phyloP scores from a whole-genome alignment of 2,329 filamentous ascomycete genomes.

The Zalaria sp. region DNA sequence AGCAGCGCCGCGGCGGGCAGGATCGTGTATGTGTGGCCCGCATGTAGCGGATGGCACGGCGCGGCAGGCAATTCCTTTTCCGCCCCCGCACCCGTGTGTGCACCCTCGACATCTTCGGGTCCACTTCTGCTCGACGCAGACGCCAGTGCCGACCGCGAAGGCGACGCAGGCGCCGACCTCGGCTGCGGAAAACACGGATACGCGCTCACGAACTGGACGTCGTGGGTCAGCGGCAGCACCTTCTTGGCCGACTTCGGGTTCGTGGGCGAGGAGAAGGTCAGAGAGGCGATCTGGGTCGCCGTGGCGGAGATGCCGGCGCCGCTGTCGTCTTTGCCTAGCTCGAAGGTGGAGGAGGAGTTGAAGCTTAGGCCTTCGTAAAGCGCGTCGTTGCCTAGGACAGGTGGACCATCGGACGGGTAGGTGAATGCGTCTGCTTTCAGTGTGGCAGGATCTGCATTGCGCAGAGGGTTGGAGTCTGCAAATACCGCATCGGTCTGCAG shows the following conservation, averaged over 20 bases:
- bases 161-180: slow-evolving; percentile 19
- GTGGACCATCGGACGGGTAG: slow-evolving; percentile 20
- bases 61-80: slow-evolving; percentile 14
- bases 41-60: slow-evolving; percentile 25
- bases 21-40: slow-evolving; percentile 21
- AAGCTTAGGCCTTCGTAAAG: slow-evolving; percentile 11
- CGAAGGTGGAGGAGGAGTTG: slow-evolving; percentile 1
- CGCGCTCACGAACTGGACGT: slow-evolving; percentile 40
- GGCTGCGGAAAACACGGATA: slow-evolving; percentile 32
- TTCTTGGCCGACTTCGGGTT: slow-evolving; percentile 7
- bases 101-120: too few species aligned
- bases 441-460: slow-evolving; percentile 8
- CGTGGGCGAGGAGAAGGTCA: slow-evolving; percentile 3
- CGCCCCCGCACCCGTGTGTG: neutral
- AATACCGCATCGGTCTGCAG: slow-evolving; percentile 13
- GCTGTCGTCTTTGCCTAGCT: neutral
- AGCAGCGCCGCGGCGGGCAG: slow-evolving; percentile 18
- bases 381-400: slow-evolving; percentile 14
- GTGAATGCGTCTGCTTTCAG: slow-evolving; percentile 20
- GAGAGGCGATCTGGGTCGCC: neutral
- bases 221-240: slow-evolving; percentile 30
- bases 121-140: slow-evolving; percentile 6
- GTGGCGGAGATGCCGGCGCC: slow-evolving; percentile 3
- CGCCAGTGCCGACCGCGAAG: neutral
- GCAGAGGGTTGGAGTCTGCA: slow-evolving; percentile 20